Percentiles rank a stretch among this genome's conserved stretches.
phyloP scores from a whole-genome alignment of 164 flowering plant genomes.

The Platanus orientalis region DNA sequence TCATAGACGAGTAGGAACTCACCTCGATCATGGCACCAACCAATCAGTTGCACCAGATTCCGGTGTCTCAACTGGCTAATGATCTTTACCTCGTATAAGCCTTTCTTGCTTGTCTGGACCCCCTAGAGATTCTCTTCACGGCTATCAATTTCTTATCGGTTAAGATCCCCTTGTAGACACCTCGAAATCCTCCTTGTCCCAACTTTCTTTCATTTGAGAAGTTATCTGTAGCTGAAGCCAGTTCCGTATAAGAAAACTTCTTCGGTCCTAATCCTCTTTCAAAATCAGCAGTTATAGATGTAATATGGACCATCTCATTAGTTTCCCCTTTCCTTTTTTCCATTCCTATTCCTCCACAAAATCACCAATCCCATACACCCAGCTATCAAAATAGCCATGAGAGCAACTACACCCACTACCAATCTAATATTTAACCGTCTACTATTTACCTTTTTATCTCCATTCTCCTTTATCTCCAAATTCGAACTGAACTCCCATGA shows the following conservation, averaged over 20 bases:
- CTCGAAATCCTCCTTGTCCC: no score
- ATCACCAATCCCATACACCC: background rate
- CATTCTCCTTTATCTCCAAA: no score
- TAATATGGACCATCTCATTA: slow-evolving; percentile 9
- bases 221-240: slow-evolving; percentile 23
- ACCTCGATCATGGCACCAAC: no score
- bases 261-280: slow-evolving; percentile 24
- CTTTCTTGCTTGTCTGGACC: slow-evolving; percentile 35
- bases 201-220: slow-evolving; percentile 24
- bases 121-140: slow-evolving; percentile 28
- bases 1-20: no score
- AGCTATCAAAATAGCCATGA: no score
- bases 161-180: slow-evolving; percentile 21
- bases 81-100: slow-evolving; percentile 30
- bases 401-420: no score
- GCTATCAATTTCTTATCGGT: slow-evolving; percentile 17
- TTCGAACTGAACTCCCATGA: no score
- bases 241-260: slow-evolving; percentile 27
- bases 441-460: no score
- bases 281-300: slow-evolving; percentile 20
- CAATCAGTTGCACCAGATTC: no score
- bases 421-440: no score
- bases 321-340: background rate
- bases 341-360: background rate
- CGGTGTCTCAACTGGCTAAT: no score